Conservation (phyloP, 345 rosid genomes). For the rapeseed (Brassica napus) region Da-Ae NC_063446.1:32428501-32429000, state of each 20-base stretch:
- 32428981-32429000: not conserved
- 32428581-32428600: no score
- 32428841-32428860: not conserved
- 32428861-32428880: not conserved
- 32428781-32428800: not conserved
- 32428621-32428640: no score
- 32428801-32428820: not conserved
- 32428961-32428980: not conserved
- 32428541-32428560: no score
- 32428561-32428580: no score
- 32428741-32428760: not conserved
- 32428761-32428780: not conserved
- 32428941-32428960: not conserved
- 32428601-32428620: no score
- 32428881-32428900: not conserved
- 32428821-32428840: not conserved
- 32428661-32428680: no score
- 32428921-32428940: not conserved
- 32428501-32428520: no score
- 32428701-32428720: no score
- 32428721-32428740: not conserved
- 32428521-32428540: no score
- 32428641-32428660: no score
- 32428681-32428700: no score
- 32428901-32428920: not conserved